A percentile compares a stretch with the other conserved stretches of the same genome.
Evolutionary conservation across 495 filamentous ascomycete species (phyloP).

Genomic region (Talaromyces trachyspermus): DNA sequence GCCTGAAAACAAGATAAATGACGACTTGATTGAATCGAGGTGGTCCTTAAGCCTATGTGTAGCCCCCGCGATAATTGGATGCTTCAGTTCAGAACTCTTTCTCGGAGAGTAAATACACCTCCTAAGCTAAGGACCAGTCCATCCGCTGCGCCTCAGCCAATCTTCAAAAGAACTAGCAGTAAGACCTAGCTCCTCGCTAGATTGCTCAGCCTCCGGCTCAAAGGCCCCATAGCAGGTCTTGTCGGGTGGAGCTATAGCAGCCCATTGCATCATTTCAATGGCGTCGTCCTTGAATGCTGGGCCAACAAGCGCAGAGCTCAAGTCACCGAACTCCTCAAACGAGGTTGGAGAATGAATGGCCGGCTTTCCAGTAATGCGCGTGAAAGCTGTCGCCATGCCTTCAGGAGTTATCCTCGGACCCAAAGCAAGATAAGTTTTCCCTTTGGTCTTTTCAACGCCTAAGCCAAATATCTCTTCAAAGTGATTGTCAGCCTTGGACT

Average conservation of each 20-base stretch:
- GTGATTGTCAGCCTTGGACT: slow-evolving; percentile 3
- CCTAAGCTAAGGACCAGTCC: slow-evolving; percentile 11
- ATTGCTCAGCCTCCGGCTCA: slow-evolving; percentile 5
- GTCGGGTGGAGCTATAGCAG: slow-evolving; percentile 12
- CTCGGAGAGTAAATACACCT: slow-evolving; percentile 2
- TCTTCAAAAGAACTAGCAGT: slow-evolving; percentile 16
- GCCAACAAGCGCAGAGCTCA: slow-evolving; percentile 8
- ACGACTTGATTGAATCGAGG: slow-evolving; percentile 1
- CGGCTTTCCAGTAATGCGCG: slow-evolving; percentile 7
- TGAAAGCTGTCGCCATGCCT: slow-evolving; percentile 11
- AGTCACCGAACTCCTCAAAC: slow-evolving; percentile 11
- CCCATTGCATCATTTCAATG: slow-evolving; percentile 19
- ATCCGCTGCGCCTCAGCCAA: slow-evolving; percentile 13
- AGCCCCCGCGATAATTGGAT: neutral
- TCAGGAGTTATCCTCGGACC: slow-evolving; percentile 5
- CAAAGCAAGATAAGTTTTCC: slow-evolving; percentile 13
- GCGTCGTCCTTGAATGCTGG: slow-evolving; percentile 12
- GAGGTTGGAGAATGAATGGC: slow-evolving; percentile 12
- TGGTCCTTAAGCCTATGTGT: slow-evolving; percentile 3
- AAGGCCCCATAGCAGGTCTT: slow-evolving; percentile 16
- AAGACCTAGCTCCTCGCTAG: slow-evolving; percentile 13
- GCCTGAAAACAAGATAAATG: slow-evolving; percentile 5
- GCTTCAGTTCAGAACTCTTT: slow-evolving; percentile 1
- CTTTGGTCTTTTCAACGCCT: slow-evolving; percentile 12
- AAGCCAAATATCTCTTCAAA: slow-evolving; percentile 11